These are phyloP conservation scores for Elongisporangium undulatum DNA, from an alignment of 352 stramenopile genomes.

Conservation along the genomic window DNA sequence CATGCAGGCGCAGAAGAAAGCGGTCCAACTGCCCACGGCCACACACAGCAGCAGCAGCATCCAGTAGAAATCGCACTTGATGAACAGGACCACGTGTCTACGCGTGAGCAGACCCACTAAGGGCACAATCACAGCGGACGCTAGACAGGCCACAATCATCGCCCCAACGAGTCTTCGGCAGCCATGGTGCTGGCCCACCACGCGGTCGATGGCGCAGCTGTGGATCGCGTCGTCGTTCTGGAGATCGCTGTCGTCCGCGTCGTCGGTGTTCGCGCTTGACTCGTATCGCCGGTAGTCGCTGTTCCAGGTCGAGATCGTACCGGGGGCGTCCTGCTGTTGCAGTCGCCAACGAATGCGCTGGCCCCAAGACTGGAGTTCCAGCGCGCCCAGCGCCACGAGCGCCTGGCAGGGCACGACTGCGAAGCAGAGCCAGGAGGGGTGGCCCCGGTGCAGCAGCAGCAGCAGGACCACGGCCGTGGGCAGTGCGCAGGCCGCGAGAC, in stretches of 20 bases:
- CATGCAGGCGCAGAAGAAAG: constrained; percentile 36
- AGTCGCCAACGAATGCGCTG: constrained; percentile 60
- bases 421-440: not conserved
- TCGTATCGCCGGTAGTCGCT: not conserved
- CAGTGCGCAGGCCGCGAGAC: constrained; percentile 1
- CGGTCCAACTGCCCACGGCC: constrained; percentile 18
- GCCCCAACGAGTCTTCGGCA: not conserved
- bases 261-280: not conserved
- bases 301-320: not conserved
- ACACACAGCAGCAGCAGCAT: constrained; percentile 18
- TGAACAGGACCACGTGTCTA: not conserved
- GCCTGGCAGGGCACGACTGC: constrained; percentile 13
- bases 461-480: constrained; percentile 12
- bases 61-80: not conserved
- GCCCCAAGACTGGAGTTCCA: constrained; percentile 59
- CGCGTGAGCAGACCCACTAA: not conserved
- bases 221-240: not conserved
- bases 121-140: not conserved
- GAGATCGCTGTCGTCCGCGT: not conserved
- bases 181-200: not conserved
- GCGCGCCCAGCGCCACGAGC: constrained; percentile 24
- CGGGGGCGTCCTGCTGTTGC: not conserved
- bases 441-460: constrained; percentile 2
- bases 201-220: not conserved
- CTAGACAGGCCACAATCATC: not conserved